phyloP scores from a whole-genome alignment of 345 rosid species.

The Excoecaria cochinchinensis region DNA sequence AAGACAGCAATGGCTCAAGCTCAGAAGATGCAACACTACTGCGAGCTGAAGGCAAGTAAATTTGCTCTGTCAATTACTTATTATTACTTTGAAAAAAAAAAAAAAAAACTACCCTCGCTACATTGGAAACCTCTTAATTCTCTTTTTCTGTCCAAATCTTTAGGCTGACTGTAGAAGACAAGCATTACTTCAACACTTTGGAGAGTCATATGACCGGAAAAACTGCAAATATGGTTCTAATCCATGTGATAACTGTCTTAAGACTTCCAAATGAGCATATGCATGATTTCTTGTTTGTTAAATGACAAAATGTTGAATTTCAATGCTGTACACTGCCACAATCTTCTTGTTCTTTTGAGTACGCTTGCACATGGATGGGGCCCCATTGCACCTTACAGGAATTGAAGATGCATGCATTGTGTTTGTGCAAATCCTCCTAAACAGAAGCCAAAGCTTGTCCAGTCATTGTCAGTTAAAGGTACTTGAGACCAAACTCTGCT shows the following conservation, averaged over 20 bases:
- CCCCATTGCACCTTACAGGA: not conserved
- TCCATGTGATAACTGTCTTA: slow-evolving; percentile 83
- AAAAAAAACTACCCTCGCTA: not conserved
- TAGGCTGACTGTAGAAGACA: slow-evolving; percentile 78
- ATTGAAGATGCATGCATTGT: not conserved
- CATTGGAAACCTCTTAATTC: not conserved
- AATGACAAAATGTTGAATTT: slow-evolving; percentile 13
- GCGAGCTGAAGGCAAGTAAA: slow-evolving; percentile 72
- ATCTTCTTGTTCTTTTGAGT: slow-evolving; percentile 1
- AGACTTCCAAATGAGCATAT: slow-evolving; percentile 32
- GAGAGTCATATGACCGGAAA: slow-evolving; percentile 59
- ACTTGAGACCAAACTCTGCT: slow-evolving; percentile 2
- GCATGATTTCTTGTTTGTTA: not conserved
- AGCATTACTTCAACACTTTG: slow-evolving; percentile 76
- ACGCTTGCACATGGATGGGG: slow-evolving; percentile 3
- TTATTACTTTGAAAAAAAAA: not conserved
- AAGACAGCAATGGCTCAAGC: slow-evolving; percentile 84
- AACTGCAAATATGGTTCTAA: slow-evolving; percentile 58
- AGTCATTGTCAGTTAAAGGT: not conserved
- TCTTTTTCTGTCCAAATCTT: slow-evolving; percentile 17
- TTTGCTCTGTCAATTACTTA: not conserved
- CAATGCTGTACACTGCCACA: slow-evolving; percentile 3
- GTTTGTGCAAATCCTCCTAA: not conserved
- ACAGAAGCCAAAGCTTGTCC: not conserved
- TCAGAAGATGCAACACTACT: slow-evolving; percentile 81